phyloP scores from a whole-genome alignment of 2,329 filamentous ascomycete species.

The Cordyceps tenuipes region DNA sequence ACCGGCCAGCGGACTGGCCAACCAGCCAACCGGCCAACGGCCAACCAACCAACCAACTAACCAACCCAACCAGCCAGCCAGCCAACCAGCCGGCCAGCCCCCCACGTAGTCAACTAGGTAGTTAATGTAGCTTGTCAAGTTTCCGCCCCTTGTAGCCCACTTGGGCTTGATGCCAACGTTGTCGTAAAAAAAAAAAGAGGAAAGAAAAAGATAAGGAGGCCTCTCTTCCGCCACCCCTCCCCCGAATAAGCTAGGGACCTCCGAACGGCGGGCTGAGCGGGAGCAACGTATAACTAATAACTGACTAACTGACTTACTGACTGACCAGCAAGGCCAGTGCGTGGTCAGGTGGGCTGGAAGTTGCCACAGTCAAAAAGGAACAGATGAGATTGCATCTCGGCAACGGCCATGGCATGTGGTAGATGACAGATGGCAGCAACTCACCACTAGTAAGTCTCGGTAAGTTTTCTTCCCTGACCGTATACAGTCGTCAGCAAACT shows the following conservation, averaged over 20 bases:
- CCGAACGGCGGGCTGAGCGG: not conserved
- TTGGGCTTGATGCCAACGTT: slow-evolving; percentile 3
- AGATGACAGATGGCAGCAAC: not conserved
- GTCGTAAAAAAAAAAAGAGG: not conserved
- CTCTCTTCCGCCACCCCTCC: not conserved
- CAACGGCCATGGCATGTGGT: not conserved
- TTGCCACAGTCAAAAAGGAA: not conserved
- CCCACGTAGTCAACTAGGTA: too few species aligned
- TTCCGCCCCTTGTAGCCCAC: not conserved
- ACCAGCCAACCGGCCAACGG: not conserved
- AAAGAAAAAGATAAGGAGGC: not conserved
- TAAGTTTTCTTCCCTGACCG: not conserved
- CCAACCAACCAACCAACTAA: not conserved
- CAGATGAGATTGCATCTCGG: not conserved
- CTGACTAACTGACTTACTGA: too few species aligned
- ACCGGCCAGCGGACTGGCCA: not conserved
- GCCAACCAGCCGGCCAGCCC: not conserved
- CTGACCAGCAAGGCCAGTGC: too few species aligned
- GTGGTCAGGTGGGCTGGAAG: not conserved
- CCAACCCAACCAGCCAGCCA: not conserved
- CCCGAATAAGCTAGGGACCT: not conserved
- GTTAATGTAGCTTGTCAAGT: too few species aligned
- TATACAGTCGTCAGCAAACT: not conserved
- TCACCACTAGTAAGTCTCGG: too few species aligned
- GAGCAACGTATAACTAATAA: not conserved